Base-by-base conservation (phyloP, 2,329 filamentous ascomycete genomes). In the Fonsecaea pedrosoi region DNA sequence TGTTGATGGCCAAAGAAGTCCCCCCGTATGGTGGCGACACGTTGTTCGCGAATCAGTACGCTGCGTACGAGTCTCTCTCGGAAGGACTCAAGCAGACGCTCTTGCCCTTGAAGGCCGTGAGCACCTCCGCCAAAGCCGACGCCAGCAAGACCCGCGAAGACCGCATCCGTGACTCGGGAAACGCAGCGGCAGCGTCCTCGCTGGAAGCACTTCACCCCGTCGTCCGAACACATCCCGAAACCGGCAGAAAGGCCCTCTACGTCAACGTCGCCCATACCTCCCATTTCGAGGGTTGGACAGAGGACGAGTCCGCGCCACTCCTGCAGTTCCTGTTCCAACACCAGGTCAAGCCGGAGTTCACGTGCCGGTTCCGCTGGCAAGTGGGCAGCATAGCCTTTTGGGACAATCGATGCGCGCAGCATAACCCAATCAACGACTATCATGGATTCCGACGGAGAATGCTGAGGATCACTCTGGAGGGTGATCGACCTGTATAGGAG, bases 321-420 rank as follows among this genome's bases (percentile, higher is more conserved):
- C 61, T 75, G 48, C 68, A 70, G 30, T 73, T 71, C 50, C 60
- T 75, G 57, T 74, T 72, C 45, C 34, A 62, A n/a, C 69, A 71
- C 32, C 70, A 72, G 67, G 57, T 70, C n/a, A 66, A 66, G 40
- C 70, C 70, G 25, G 70, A 72, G 57, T 71, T 71, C 21, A 72
- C 70, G 8, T 72, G 70, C 5, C 75, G 83, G 2, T 84, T 82
- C 78, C 84, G 83, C 66, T 85, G 83, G 82, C 73, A 77, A 0
- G 79, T 81, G 6, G 82, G 82, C 0, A 81, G 79, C 35, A 80
- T 84, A 4, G 82, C 83, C 0, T 81, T 85, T 74, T 85, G 83
- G 82, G 83, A 85, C 62, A 84, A 85, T 68, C 72, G 80, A 75
- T 78, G 69, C 30, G 67, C 64, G 4, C 66, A 70, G 56, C 70